Percentiles rank a stretch among this genome's conserved stretches.
Evolutionary conservation across 2,329 filamentous ascomycete genomes (phyloP).

Genomic region (Dactylellina drechsleri): DNA sequence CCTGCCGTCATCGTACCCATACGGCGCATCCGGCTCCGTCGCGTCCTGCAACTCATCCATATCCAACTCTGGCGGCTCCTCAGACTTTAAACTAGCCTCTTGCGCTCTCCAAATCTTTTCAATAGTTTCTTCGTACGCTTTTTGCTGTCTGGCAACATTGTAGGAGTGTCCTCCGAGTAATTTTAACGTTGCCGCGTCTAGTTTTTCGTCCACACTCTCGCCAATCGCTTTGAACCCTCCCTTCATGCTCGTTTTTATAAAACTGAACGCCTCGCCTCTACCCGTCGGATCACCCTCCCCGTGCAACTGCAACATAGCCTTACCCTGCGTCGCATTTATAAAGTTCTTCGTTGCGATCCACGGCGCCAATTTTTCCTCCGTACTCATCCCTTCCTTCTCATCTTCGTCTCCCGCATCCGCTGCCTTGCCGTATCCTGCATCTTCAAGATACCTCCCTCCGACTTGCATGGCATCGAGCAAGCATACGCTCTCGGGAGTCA

Average conservation of each 20-base stretch:
- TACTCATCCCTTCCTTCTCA: slow-evolving; percentile 63
- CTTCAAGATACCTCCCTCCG: slow-evolving; percentile 86
- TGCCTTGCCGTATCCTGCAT: slow-evolving; percentile 83
- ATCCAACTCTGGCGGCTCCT: slow-evolving; percentile 58
- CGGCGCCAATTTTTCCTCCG: slow-evolving; percentile 82
- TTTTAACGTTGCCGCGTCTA: slow-evolving; percentile 59
- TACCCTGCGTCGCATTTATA: slow-evolving; percentile 88
- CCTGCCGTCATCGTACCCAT: slow-evolving; percentile 59
- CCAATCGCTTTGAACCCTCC: slow-evolving; percentile 72
- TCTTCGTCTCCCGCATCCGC: slow-evolving; percentile 66
- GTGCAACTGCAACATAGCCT: slow-evolving; percentile 95
- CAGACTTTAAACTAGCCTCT: slow-evolving; percentile 57
- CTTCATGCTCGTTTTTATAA: slow-evolving; percentile 98
- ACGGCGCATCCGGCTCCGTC: slow-evolving; percentile 59
- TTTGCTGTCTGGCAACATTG: slow-evolving; percentile 94
- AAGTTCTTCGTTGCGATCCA: slow-evolving; percentile 99
- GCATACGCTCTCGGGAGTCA: slow-evolving; percentile 95
- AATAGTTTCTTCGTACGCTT: slow-evolving; percentile 90
- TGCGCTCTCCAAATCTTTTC: slow-evolving; percentile 81
- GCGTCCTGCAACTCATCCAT: slow-evolving; percentile 57
- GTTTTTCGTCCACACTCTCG: slow-evolving; percentile 59
- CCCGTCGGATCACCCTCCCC: slow-evolving; percentile 95
- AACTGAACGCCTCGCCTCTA: slow-evolving; percentile 92
- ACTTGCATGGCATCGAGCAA: slow-evolving; percentile 96
- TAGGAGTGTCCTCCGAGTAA: slow-evolving; percentile 84